Evolutionary conservation across 108 stramenopile genomes (phyloP), one percentile per base, ranked within the genome.

Genomic region (Skeletonema tropicum): DNA sequence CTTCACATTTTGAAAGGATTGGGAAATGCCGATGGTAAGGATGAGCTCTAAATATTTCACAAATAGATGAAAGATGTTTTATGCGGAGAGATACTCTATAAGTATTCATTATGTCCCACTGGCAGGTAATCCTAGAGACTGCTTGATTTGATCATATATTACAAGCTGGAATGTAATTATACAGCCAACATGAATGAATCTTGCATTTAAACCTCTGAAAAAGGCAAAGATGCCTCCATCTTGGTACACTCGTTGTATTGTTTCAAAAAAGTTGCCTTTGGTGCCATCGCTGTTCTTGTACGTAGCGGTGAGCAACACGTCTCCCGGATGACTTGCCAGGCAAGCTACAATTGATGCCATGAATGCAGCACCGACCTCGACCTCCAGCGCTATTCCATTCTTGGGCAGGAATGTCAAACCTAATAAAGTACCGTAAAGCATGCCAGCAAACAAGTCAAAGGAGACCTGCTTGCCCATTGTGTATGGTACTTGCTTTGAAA

Each of bases 401-500:
- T 79, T 62, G 10, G 63, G 74, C 14, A 73, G 23, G 19, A 66
- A 68, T 13, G 70, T 57, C 12, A 67, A 13, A 19, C 60, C 59
- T 11, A 65, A 60, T 15, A 75, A 61, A 23, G 31, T 6, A 3
- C 60, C 21, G 52, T 87, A 85, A 19, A 85, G 39, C 60, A 82
- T 33, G 0, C 67, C 73, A 1, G 84, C 77, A 36, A 80, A 70
- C 5, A 86, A 11, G 63, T 96, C 95, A 77, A 96, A 96, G 1
- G 90, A 87, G 4, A 93, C 93, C 73, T 96, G 94, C 63, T 97
- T 95, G 25, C 92, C 91, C 52, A 93, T 84, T 23, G 97, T 97
- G 77, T 97, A 97, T 2, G 97, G 97, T 3, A 96, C 87, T 83
- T 97, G 97, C 71, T 97, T 97, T 41, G 76, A 75, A 26, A 96